Base-by-base conservation (phyloP, 176 grass and related monocot species). In the Alloteropsis semialata region DNA sequence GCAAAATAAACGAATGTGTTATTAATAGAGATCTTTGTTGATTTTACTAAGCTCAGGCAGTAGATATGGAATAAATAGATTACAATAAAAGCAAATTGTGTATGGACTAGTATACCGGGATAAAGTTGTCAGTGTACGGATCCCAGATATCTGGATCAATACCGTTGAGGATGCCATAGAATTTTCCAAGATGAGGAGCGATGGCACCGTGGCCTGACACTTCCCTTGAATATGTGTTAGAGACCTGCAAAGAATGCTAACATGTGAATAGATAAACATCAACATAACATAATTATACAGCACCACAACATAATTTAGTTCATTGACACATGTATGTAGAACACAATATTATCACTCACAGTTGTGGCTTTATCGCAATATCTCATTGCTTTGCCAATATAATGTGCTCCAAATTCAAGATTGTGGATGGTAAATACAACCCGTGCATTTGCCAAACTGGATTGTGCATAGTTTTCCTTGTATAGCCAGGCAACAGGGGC, bases 401-500 rank as follows among this genome's bases (percentile, higher is more conserved):
- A 69, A 78, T 91, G 88, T 28, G 88, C 81, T 57, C 95, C 95
- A 80, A 94, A 97, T 87, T 97, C 92, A 77, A 97, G 95, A 81
- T 97, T 97, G 67, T 97, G 95, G 74, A 97, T 94, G 42, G 95
- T 97, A 57, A 97, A 97, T 63, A 97, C 37, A 69, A 97, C 88
- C 86, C 79, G 92, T 74, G 92, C 80, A 87, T 79, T 87, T 72
- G 69, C 64, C 77, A 92, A 66, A 53, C 78, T 87, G 70, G 82
- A 89, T 45, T 92, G 5, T 39, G 68, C 84, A 66, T 97, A 97
- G 48, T 94, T 81, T 70, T 94, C 95, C 83, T 97, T 97, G 80
- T 85, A 89, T 74, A 97, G 68, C 92, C 92, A 97, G n/a, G 92
- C 90, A 62, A 92, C 90, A 5, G 92, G 92, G 70, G 95, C 86